Evolutionary conservation across 2,329 filamentous ascomycete genomes (phyloP).

Genomic region (Epichloe scottii): DNA sequence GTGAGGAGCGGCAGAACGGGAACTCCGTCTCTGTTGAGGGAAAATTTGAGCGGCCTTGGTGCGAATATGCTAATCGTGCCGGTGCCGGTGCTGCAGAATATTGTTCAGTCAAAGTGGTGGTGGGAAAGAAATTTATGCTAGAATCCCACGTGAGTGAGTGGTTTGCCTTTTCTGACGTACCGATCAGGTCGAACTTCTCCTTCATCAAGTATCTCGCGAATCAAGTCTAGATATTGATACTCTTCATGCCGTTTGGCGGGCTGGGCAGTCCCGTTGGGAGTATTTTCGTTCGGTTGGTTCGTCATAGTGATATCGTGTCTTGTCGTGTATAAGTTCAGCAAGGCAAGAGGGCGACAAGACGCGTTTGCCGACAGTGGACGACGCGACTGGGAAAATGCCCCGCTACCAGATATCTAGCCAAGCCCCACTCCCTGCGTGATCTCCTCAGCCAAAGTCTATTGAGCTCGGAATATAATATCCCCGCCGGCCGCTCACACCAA

Average conservation of each 20-base stretch:
- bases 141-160: neutral
- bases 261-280: neutral
- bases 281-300: constrained; percentile 1
- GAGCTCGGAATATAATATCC: neutral
- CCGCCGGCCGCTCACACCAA: neutral
- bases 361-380: neutral
- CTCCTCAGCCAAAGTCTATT: neutral
- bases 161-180: constrained; percentile 26
- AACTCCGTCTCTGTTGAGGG: constrained; percentile 48
- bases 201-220: constrained; percentile 66
- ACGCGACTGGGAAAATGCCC: constrained; percentile 5
- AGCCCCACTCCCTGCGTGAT: neutral
- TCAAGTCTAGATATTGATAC: constrained; percentile 83
- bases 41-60: constrained; percentile 75
- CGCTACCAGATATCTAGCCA: neutral
- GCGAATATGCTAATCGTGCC: constrained; percentile 86
- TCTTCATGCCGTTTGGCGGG: constrained; percentile 54
- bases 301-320: neutral
- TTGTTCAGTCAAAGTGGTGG: neutral
- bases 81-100: constrained; percentile 61
- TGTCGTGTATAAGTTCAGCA: neutral
- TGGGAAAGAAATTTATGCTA: neutral
- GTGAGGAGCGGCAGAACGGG: constrained; percentile 85
- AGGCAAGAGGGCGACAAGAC: neutral
- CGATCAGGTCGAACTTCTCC: constrained; percentile 86